Evolutionary conservation across 225 moss, liverwort and hornwort species (phyloP).

Genomic region (Polytrichum commune): DNA sequence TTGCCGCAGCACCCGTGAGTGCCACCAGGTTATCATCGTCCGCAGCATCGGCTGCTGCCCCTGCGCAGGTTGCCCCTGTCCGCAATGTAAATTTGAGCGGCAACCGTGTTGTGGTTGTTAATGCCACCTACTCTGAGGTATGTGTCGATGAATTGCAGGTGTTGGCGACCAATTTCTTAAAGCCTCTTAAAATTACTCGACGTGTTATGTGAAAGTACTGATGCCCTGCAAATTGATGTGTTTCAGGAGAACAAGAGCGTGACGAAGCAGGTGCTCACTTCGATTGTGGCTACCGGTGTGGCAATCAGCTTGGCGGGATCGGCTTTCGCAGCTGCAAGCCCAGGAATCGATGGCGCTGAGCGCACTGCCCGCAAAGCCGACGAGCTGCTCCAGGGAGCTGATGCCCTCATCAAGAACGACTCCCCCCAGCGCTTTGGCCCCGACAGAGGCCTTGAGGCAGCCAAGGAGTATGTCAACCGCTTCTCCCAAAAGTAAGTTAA

Average conservation of each 20-base stretch:
- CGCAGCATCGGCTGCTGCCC: slow-evolving; percentile 9
- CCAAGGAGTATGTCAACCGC: slow-evolving; percentile 8
- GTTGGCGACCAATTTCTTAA: too few species aligned
- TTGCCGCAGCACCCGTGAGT: slow-evolving; percentile 25
- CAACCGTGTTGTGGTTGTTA: slow-evolving; percentile 21
- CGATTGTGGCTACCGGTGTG: slow-evolving; percentile 39
- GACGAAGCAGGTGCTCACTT: slow-evolving; percentile 22
- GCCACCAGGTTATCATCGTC: slow-evolving; percentile 18
- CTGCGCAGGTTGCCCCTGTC: slow-evolving; percentile 23
- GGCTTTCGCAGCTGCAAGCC: slow-evolving; percentile 32
- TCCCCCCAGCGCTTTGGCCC: slow-evolving; percentile 46
- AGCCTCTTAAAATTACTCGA: too few species aligned
- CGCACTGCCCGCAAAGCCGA: slow-evolving; percentile 51
- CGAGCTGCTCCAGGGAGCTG: slow-evolving; percentile 37
- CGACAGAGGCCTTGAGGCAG: slow-evolving; percentile 22
- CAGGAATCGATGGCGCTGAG: slow-evolving; percentile 32
- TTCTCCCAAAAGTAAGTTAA: slow-evolving; percentile 52
- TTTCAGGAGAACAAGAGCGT: slow-evolving; percentile 23
- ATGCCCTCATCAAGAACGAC: slow-evolving; percentile 42
- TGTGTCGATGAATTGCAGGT: neutral
- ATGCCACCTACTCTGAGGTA: slow-evolving; percentile 27
- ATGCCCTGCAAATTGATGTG: neutral
- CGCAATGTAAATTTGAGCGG: slow-evolving; percentile 5
- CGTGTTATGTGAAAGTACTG: too few species aligned
- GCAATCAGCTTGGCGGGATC: slow-evolving; percentile 35